phyloP scores from a whole-genome alignment of 1,139 yeast species.

The Keqinozyma sinolaborantium region DNA sequence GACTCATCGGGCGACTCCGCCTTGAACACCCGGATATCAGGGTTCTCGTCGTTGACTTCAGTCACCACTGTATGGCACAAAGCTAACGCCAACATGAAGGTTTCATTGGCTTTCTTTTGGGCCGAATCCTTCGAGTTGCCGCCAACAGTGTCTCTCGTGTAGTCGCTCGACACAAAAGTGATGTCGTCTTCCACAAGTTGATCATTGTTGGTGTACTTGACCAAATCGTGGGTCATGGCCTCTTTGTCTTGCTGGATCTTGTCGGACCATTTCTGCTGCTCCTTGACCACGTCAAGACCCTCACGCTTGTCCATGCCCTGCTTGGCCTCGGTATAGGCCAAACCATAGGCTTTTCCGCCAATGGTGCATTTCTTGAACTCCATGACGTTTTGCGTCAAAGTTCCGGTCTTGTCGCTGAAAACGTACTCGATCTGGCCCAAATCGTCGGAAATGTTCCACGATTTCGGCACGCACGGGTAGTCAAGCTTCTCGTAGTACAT shows the following conservation, averaged over 20 bases:
- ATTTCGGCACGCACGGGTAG: slow-evolving; percentile 92
- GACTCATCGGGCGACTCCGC: slow-evolving; percentile 99
- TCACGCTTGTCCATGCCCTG: slow-evolving; percentile 89
- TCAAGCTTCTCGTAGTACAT: slow-evolving; percentile 85
- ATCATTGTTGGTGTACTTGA: slow-evolving; percentile 45
- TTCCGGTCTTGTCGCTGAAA: slow-evolving; percentile 96
- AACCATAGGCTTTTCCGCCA: slow-evolving; percentile 83
- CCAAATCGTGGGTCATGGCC: slow-evolving; percentile 59
- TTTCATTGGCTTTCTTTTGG: slow-evolving; percentile 65
- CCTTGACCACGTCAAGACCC: slow-evolving; percentile 75
- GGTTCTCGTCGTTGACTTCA: slow-evolving; percentile 57
- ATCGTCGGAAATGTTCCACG: slow-evolving; percentile 97
- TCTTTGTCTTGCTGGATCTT: slow-evolving; percentile 62
- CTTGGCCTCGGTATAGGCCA: slow-evolving; percentile 94
- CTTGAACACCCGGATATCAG: slow-evolving; percentile 55
- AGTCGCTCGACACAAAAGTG: slow-evolving; percentile 76
- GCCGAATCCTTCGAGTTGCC: slow-evolving; percentile 32
- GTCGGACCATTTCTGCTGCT: slow-evolving; percentile 57
- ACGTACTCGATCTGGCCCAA: slow-evolving; percentile 95
- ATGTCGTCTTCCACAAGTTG: slow-evolving; percentile 63
- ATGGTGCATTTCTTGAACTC: slow-evolving; percentile 92
- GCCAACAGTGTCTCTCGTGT: slow-evolving; percentile 32
- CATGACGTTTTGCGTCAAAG: slow-evolving; percentile 95
- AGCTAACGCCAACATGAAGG: slow-evolving; percentile 84
- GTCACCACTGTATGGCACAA: slow-evolving; percentile 91